Base-by-base conservation (phyloP, 176 grass and related monocot species). In the Metroxylon sagu region DNA sequence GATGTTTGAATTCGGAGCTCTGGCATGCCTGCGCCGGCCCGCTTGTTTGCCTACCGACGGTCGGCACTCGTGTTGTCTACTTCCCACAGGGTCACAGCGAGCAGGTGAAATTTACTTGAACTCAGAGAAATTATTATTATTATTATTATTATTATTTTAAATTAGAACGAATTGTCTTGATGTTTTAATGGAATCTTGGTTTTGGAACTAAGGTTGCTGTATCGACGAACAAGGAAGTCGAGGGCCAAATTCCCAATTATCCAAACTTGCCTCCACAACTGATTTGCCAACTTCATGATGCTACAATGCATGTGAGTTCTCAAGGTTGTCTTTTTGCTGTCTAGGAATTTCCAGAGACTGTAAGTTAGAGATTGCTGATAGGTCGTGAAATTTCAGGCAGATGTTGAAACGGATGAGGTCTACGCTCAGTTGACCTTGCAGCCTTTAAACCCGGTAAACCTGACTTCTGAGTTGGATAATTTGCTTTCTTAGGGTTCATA, bases 341-440 rank as follows among this genome's bases (percentile, higher is more conserved):
- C 35, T 14, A 43, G 35, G 35, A 43, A 43, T 12, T 43, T 7
- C 12, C 35, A 43, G 10, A 43, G 35, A 43, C 8, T 43, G 35
- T 43, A 43, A 6, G 35, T 65, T 27, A 25, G 12, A 27, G 17
- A 50, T 15, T 51, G 60, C 54, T 54, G 68, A 63, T 39, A 61
- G 27, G 65, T 5, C 56, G 52, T 23, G 0, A 6, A 25, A 28
- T 65, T 77, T 69, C 86, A 97, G 92, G 92, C 92, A 50, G 92
- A 97, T 80, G 83, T 70, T 62, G 92, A 97, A 79, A 91, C 92
- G 0, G 92, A 97, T 18, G 92, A 97, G 69, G 92, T 97, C 54
- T 97, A 97, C 72, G 84, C 92, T 4, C 92, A 97, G 85, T 91
- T 97, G 92, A 97, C 87, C 57, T 77, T 97, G 70, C 92, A 97